A percentile compares a stretch with the other conserved stretches of the same genome.
Conservation (phyloP, 2,329 filamentous ascomycete genomes). For the Talaromyces sp. region DNA sequence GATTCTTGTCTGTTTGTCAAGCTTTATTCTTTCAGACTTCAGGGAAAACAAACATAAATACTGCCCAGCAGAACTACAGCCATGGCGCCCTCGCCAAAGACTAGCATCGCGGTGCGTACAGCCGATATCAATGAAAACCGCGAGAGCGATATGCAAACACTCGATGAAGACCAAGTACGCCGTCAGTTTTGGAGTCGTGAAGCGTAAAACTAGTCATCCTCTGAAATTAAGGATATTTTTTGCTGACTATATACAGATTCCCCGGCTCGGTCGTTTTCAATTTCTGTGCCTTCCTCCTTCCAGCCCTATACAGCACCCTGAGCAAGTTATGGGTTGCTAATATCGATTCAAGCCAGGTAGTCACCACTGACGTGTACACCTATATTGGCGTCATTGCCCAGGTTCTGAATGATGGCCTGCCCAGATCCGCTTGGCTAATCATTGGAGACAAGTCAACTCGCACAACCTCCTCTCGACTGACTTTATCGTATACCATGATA, state of each 20-base stretch:
- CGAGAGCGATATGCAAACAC: background rate
- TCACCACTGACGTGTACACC: slow-evolving; percentile 61
- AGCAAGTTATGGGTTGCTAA: slow-evolving; percentile 55
- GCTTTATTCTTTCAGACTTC: background rate
- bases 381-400: slow-evolving; percentile 64
- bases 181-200: background rate
- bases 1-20: background rate
- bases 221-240: background rate
- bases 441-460: slow-evolving; percentile 60
- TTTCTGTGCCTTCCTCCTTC: background rate
- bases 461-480: slow-evolving; percentile 45
- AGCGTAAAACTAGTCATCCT: background rate
- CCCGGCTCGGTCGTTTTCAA: background rate
- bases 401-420: slow-evolving; percentile 67
- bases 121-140: background rate
- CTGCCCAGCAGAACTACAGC: background rate
- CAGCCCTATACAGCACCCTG: background rate
- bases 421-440: slow-evolving; percentile 60
- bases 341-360: slow-evolving; percentile 58
- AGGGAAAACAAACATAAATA: background rate
- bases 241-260: background rate
- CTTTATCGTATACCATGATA: slow-evolving; percentile 56
- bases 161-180: background rate
- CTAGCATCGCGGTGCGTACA: background rate
- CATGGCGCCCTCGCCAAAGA: background rate